These are phyloP conservation scores for Geotrichum macrosporum DNA, from an alignment of 1,139 yeast species.

Conservation along the genomic window DNA sequence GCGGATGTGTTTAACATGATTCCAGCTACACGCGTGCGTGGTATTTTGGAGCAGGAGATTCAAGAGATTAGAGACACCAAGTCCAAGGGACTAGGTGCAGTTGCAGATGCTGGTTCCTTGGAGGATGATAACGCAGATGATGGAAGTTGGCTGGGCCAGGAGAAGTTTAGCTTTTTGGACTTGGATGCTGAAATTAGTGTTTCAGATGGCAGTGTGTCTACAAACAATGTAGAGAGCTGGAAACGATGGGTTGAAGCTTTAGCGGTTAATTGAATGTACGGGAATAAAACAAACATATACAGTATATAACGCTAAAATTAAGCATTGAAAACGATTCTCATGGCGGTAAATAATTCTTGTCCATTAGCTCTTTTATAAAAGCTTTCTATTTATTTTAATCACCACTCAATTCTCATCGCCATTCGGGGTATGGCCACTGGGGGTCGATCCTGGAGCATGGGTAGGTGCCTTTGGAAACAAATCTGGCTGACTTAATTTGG, in stretches of 20 bases:
- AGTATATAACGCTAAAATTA: no score
- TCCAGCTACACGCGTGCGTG: conserved; percentile 57
- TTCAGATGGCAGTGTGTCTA: conserved; percentile 63
- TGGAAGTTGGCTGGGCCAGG: conserved; percentile 48
- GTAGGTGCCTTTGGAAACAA: conserved; percentile 59
- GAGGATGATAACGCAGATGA: conserved; percentile 32
- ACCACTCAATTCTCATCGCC: no score
- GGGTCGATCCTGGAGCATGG: conserved; percentile 24
- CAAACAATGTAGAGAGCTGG: conserved; percentile 55
- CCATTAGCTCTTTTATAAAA: no score
- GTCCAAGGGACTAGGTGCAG: conserved; percentile 43
- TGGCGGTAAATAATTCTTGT: no score
- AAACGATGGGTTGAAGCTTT: conserved; percentile 74
- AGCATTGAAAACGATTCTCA: no score
- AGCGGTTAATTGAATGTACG: conserved; percentile 47
- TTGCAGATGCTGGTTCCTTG: conserved; percentile 42
- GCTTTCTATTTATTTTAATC: no score
- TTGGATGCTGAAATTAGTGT: conserved; percentile 74
- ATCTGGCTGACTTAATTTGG: conserved; percentile 43
- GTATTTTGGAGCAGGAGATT: conserved; percentile 60
- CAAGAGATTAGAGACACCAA: conserved; percentile 50
- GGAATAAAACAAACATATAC: no score
- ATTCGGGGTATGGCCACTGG: conserved; percentile 6
- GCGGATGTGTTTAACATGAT: conserved; percentile 78
- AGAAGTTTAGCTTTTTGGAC: conserved; percentile 54